Base-by-base conservation (phyloP, 345 rosid genomes). In the Xanthoceras sorbifolium region DNA sequence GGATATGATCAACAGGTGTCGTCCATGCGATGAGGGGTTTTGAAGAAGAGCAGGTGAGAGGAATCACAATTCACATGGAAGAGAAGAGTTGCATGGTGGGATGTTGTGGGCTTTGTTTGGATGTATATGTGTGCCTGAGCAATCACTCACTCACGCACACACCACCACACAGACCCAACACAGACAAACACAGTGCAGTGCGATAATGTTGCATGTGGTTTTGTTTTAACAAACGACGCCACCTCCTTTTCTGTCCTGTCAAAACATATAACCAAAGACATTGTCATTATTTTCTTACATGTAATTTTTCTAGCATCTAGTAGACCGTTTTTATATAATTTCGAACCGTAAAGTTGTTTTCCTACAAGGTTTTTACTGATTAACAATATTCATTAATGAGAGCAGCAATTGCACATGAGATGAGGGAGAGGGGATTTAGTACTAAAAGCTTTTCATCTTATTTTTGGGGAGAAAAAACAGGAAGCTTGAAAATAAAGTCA, bases 31-130 rank as follows among this genome's bases (percentile, higher is more conserved):
- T 11, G n/a, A 61, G 26, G 38, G 44, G 64, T 3, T 64, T 71
- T 38, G 68, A 70, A 17, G 14, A 26, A 8, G 5, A 26, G 40
- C 62, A 14, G 23, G 28, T 73, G 72, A 55, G 72, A 55, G 67
- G 72, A 50, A 77, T 77, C 81, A 62, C 81, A 17, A 50, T 73
- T 77, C 81, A 62, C 81, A 17, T 77, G 78, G 76, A 28, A 1
- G 10, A 22, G 59, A 1, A 64, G 64, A n/a, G 12, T 46, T 32
- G 70, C 54, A 34, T 50, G 64, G 59, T 69, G 22, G 1, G 44
- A 38, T n/a, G 67, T 18, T 63, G 59, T 50, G 72, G 78, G 73
- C 40, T 31, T 59, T 60, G 59, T 80, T 76, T 71, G 73, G 40
- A 72, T 55, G 76, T 60, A 54, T 65, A 1, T 6, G 20, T 18